These are phyloP conservation scores for Nakazawaea anatomiae DNA, from an alignment of 805 yeast genomes.

Conservation along the genomic window DNA sequence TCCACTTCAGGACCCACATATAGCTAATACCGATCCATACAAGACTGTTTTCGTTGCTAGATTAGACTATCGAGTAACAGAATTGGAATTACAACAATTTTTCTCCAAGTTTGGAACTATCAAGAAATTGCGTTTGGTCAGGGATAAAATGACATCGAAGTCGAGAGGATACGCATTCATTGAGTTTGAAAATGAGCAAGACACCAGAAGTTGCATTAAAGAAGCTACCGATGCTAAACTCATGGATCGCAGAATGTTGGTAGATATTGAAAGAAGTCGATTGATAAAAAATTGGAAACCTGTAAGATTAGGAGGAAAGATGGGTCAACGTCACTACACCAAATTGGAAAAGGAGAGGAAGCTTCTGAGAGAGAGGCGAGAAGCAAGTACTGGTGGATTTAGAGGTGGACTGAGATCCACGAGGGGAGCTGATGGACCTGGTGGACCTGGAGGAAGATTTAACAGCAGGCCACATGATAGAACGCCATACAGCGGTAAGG, in stretches of 20 bases:
- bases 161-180: constrained; percentile 84
- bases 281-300: constrained; percentile 65
- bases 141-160: constrained; percentile 43
- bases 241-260: constrained; percentile 50
- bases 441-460: neutral
- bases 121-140: constrained; percentile 52
- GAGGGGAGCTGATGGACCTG: neutral
- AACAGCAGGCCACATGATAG: constrained; percentile 3
- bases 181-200: constrained; percentile 54
- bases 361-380: neutral
- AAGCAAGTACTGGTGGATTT: neutral
- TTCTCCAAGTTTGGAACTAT: constrained; percentile 68
- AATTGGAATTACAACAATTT: constrained; percentile 58
- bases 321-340: constrained; percentile 59
- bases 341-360: neutral
- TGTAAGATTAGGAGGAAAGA: constrained; percentile 79
- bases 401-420: neutral
- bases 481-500: neutral
- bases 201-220: constrained; percentile 56
- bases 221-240: constrained; percentile 50
- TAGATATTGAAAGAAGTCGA: constrained; percentile 70
- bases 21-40: constrained; percentile 61
- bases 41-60: constrained; percentile 76
- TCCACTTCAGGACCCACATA: constrained; percentile 51
- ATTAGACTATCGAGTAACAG: constrained; percentile 57